phyloP scores from a whole-genome alignment of 768 basidiomycete species.

The Pisolithus orientalis region DNA sequence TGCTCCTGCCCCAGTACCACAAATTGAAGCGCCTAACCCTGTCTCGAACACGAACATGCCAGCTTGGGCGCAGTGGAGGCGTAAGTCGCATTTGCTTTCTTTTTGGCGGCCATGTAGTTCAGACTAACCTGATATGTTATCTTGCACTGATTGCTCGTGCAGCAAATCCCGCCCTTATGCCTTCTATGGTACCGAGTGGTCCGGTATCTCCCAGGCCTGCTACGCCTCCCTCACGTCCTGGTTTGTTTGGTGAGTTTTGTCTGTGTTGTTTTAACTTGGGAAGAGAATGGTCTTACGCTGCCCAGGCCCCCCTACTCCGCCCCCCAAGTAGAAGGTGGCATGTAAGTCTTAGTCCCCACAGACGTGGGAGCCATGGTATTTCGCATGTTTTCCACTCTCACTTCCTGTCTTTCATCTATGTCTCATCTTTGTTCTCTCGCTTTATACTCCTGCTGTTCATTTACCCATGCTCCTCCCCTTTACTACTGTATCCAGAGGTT shows the following conservation, averaged over 20 bases:
- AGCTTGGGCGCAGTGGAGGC: conserved; percentile 86
- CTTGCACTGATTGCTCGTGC: background rate
- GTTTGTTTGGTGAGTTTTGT: conserved; percentile 54
- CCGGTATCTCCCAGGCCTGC: conserved; percentile 28
- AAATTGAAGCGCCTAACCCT: conserved; percentile 42
- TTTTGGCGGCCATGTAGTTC: background rate
- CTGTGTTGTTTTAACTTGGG: background rate
- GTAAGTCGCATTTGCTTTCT: conserved; percentile 34
- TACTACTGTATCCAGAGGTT: no score
- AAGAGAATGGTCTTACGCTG: background rate
- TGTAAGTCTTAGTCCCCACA: no score
- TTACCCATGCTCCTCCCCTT: no score
- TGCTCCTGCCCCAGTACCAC: conserved; percentile 31
- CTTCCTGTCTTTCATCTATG: no score
- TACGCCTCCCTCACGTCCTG: conserved; percentile 48
- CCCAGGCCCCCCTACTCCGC: conserved; percentile 41
- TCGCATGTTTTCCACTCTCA: no score
- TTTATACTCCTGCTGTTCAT: no score
- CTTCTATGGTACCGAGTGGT: conserved; percentile 34
- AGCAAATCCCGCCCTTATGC: conserved; percentile 64
- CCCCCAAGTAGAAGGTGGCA: conserved; percentile 30
- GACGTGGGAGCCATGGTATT: no score
- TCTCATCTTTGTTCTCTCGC: no score
- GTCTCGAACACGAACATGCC: conserved; percentile 50
- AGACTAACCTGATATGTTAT: background rate